Percentiles rank a stretch among this genome's conserved stretches.
Conservation (phyloP, 257 asterid genomes). For the Penstemon barbatus region DNA sequence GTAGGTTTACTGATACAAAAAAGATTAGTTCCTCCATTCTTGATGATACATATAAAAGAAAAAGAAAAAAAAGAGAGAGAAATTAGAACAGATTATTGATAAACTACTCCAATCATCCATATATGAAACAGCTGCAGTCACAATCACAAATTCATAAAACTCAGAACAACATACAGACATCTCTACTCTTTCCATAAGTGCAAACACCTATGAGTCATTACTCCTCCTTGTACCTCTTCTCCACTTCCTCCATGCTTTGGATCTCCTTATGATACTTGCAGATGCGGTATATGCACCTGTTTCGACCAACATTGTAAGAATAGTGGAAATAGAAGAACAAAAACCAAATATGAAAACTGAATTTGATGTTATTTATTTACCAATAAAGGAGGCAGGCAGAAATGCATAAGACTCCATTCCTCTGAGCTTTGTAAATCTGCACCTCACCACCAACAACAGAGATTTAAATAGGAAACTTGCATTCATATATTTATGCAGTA, state of each 20-base stretch:
- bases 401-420: constrained; percentile 67
- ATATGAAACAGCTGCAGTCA: no score
- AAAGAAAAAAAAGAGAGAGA: no score
- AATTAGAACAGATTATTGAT: no score
- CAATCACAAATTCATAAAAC: no score
- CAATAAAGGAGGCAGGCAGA: constrained; percentile 79
- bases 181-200: no score
- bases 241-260: constrained; percentile 66
- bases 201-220: constrained; percentile 26
- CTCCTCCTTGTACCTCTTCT: constrained; percentile 84
- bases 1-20: no score
- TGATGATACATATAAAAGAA: no score
- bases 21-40: no score
- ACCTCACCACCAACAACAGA: constrained; percentile 22
- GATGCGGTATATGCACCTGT: constrained; percentile 79
- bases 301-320: constrained; percentile 9
- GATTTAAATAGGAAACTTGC: constrained; percentile 8
- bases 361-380: constrained; percentile 33
- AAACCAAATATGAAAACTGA: not conserved
- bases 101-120: no score
- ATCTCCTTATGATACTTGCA: constrained; percentile 71
- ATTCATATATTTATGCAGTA: no score
- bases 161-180: no score
- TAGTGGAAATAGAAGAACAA: not conserved
- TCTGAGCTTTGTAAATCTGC: constrained; percentile 88